phyloP scores from a whole-genome alignment of 768 basidiomycete species.

The Lenzites betulinus region DNA sequence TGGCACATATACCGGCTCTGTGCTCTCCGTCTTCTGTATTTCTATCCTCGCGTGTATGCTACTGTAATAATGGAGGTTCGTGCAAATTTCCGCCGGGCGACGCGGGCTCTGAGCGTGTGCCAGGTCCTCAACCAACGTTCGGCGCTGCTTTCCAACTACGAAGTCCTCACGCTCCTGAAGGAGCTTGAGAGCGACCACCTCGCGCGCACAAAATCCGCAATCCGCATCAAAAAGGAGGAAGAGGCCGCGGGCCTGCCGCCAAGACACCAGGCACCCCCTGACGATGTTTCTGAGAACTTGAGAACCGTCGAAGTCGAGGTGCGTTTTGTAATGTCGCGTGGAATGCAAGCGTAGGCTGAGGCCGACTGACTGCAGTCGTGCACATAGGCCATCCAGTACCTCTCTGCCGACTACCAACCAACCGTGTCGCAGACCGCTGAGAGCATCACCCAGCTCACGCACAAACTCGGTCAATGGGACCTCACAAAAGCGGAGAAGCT shows the following conservation, averaged over 20 bases:
- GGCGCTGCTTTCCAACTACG: conserved; percentile 86
- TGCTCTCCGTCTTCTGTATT: conserved; percentile 7
- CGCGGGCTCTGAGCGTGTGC: neutral
- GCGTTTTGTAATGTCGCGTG: neutral
- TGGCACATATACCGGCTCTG: neutral
- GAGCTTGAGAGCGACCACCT: conserved; percentile 77
- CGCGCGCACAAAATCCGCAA: conserved; percentile 64
- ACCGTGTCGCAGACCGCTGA: conserved; percentile 63
- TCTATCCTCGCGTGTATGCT: conserved; percentile 18
- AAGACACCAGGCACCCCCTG: conserved; percentile 34
- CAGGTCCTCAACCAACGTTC: conserved; percentile 72
- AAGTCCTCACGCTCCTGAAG: conserved; percentile 78
- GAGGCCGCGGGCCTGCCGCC: conserved; percentile 47
- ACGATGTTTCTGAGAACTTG: conserved; percentile 77
- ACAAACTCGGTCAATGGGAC: conserved; percentile 62
- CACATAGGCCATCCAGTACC: conserved; percentile 79
- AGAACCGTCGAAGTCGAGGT: conserved; percentile 88
- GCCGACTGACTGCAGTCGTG: conserved; percentile 14
- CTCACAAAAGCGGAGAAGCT: conserved; percentile 92
- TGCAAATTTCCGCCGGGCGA: neutral
- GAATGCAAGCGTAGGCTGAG: neutral
- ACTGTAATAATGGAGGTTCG: conserved; percentile 30
- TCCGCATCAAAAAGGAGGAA: conserved; percentile 79
- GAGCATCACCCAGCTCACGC: conserved; percentile 66
- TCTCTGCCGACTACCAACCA: conserved; percentile 75